Percentiles rank a stretch among this genome's conserved stretches.
Conservation (phyloP, 139 green algal species). For the Chlorella vulgaris region DNA sequence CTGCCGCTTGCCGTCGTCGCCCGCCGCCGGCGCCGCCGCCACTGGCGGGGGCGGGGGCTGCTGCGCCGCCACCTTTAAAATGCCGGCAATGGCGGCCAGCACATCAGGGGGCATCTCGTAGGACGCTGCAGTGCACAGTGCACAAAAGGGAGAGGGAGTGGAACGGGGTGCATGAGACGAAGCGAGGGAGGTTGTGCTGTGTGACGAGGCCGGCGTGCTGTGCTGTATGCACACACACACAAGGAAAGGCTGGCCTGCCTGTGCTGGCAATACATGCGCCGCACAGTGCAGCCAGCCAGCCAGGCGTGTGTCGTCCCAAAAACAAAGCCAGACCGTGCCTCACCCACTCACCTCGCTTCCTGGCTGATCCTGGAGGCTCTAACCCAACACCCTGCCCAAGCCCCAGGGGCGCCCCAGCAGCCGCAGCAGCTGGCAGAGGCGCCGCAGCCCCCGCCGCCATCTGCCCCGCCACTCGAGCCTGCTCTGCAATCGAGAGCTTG, state of each 20-base stretch:
- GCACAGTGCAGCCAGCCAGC: background rate
- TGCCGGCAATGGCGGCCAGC: background rate
- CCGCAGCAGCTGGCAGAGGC: background rate
- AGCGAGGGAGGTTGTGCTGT: too few relatives aligned
- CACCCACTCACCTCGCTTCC: background rate
- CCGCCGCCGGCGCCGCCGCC: background rate
- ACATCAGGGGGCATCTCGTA: conserved; percentile 35
- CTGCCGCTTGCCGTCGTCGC: conserved; percentile 5
- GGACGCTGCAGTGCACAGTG: background rate
- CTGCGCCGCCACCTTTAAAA: background rate
- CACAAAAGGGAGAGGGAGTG: background rate
- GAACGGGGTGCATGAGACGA: too few relatives aligned
- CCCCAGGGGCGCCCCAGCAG: background rate
- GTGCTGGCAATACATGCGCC: too few relatives aligned
- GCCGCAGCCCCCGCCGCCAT: background rate
- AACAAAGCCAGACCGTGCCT: too few relatives aligned
- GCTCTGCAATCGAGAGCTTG: conserved; percentile 7
- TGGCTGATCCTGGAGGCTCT: background rate
- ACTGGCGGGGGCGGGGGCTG: background rate
- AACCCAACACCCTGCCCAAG: too few relatives aligned
- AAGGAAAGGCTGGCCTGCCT: too few relatives aligned
- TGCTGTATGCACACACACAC: too few relatives aligned
- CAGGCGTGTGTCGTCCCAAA: too few relatives aligned
- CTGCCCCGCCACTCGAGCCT: conserved; percentile 12
- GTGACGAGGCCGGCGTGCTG: too few relatives aligned